Conservation (phyloP, 2,329 filamentous ascomycete species). For the Cladophialophora psammophila region DNA sequence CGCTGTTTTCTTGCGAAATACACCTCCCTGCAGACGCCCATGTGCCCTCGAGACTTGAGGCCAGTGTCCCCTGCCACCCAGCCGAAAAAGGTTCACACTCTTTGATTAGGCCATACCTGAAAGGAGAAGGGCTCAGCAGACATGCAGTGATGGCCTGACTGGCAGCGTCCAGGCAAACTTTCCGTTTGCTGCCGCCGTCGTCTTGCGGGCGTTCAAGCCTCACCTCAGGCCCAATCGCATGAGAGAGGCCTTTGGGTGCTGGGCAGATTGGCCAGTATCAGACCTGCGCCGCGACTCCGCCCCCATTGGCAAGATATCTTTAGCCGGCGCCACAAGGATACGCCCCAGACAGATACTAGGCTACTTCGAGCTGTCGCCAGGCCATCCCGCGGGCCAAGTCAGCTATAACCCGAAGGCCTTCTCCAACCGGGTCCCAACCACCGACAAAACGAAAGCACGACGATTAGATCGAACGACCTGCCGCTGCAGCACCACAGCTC, state of each 20-base stretch:
- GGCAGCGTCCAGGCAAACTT: conserved; percentile 2
- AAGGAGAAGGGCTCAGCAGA: conserved; percentile 21
- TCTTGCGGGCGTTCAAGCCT: conserved; percentile 18
- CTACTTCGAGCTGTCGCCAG: conserved; percentile 29
- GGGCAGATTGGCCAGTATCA: conserved; percentile 33
- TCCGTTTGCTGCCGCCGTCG: conserved; percentile 9
- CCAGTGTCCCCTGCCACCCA: conserved; percentile 23
- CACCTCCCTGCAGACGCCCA: conserved; percentile 12
- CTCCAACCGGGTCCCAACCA: conserved; percentile 34
- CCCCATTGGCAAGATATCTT: conserved; percentile 38
- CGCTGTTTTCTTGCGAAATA: conserved; percentile 7
- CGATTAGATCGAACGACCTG: conserved; percentile 21
- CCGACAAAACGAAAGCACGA: conserved; percentile 30
- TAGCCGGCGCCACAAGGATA: conserved; percentile 33
- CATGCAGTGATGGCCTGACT: conserved; percentile 19
- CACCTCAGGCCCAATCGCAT: conserved; percentile 29
- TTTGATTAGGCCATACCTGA: conserved; percentile 10
- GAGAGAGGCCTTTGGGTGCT: conserved; percentile 1
- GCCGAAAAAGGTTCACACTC: background rate
- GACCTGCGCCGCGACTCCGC: conserved; percentile 37
- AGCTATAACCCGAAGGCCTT: conserved; percentile 32
- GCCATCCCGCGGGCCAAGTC: conserved; percentile 24
- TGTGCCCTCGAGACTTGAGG: conserved; percentile 8
- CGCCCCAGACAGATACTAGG: conserved; percentile 27
- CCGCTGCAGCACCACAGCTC: conserved; percentile 15